Conservation (phyloP, 768 basidiomycete genomes). For the Lepiota venenata region DNA sequence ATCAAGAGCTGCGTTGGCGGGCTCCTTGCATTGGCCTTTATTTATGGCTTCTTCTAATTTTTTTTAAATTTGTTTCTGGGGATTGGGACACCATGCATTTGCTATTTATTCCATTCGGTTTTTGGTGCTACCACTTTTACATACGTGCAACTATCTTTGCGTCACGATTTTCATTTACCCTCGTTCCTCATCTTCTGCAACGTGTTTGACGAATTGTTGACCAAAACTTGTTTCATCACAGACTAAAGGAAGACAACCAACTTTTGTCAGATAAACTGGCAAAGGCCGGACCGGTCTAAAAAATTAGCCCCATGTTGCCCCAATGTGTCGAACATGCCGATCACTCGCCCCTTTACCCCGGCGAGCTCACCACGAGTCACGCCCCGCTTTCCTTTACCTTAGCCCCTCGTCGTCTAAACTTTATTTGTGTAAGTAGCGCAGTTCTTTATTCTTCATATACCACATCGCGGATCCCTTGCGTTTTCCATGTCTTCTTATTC, state of each 20-base stretch:
- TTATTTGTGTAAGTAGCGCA: constrained; percentile 9
- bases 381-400: not conserved
- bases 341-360: not conserved
- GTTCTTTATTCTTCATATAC: constrained; percentile 3
- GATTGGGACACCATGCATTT: not conserved
- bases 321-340: not conserved
- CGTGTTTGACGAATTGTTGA: constrained; percentile 34
- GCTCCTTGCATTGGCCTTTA: constrained; percentile 49
- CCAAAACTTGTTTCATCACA: constrained; percentile 30
- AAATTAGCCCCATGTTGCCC: no score
- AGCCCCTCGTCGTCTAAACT: constrained; percentile 1
- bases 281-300: constrained; percentile 3
- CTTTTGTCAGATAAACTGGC: constrained; percentile 41
- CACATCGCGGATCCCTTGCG: not conserved
- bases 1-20: constrained; percentile 54
- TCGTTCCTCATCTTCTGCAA: constrained; percentile 18
- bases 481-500: not conserved
- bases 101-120: constrained; percentile 11
- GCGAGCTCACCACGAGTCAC: not conserved
- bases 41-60: constrained; percentile 45
- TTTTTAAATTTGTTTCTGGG: not conserved
- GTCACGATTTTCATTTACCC: constrained; percentile 19
- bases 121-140: not conserved
- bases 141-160: not conserved
- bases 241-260: constrained; percentile 68